Base-by-base conservation (phyloP, 495 filamentous ascomycete genomes). In the Annulohypoxylon moriforme region DNA sequence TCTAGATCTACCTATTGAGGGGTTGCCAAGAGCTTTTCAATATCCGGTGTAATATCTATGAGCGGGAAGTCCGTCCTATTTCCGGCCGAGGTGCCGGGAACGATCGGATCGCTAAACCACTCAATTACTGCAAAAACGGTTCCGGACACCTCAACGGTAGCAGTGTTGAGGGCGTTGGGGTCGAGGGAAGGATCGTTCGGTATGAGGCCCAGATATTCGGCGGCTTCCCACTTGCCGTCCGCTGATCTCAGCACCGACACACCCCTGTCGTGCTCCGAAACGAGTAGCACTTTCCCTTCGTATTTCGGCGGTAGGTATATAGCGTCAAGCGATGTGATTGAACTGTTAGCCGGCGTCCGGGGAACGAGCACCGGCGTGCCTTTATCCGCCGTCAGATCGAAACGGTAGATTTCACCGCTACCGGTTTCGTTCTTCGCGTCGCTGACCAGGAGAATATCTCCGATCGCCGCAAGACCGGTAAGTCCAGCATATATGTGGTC, bases 241-340 rank as follows among this genome's bases (percentile, higher is more conserved):
- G 71, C 66, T 1, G 78, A 79, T 27, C 77, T 61, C 6, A 82
- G 69, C 57, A 83, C 81, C 52, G 73, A 75, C 16, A 80, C 66
- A 0, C 81, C 80, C 7, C 22, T 16, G 0, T 67, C 60, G 40
- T 77, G 66, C 60, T 75, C 74, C 18, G 76, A 69, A 33, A 81
- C 73, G 22, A 83, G 68, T 42, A 81, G 57, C 5, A 81, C 80
- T 0, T 44, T 77, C 11, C 79, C 78, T 5, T 64, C 60, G 50
- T 80, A 83, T 64, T 73, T 79, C 0, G 76, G 71, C 25, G 80
- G 80, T 40, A 81, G 64, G 33, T 79, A 79, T 4, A 81, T 73
- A 20, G 78, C 80, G 49, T 81, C 81, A 11, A 64, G 62, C 31
- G 75, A 67, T 25, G 55, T 22, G 29, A 71, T 70, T 22, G 69